Evolutionary conservation across 805 yeast species (phyloP).

Genomic region (Priceomyces fermenticarens): DNA sequence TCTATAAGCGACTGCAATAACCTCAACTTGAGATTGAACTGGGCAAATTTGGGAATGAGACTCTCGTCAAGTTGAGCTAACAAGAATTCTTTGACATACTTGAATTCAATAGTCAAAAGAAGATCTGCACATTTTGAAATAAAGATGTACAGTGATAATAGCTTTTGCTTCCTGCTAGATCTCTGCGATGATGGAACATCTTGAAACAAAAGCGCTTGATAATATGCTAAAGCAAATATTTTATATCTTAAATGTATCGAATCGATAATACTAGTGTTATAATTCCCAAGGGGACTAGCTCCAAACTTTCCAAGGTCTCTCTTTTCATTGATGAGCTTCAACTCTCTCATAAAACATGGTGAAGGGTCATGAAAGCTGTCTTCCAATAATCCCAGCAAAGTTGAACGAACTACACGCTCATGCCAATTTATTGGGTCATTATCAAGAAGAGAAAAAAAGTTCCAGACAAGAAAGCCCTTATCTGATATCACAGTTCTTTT

Average conservation of each 20-base stretch:
- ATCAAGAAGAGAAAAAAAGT: conserved; percentile 21
- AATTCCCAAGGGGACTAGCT: conserved; percentile 4
- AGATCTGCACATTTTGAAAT: conserved; percentile 10
- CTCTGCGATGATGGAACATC: conserved; percentile 6
- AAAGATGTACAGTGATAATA: conserved; percentile 6
- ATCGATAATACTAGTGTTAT: conserved; percentile 21
- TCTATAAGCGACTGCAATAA: too few relatives aligned
- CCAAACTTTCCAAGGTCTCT: conserved; percentile 9
- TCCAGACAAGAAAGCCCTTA: conserved; percentile 8
- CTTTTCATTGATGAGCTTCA: conserved; percentile 19
- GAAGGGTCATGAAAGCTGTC: conserved; percentile 9
- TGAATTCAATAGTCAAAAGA: conserved; percentile 7
- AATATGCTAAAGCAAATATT: conserved; percentile 14
- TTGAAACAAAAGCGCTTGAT: conserved; percentile 12
- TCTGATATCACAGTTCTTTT: background rate
- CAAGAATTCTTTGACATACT: conserved; percentile 12
- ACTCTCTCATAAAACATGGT: conserved; percentile 18
- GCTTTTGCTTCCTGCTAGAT: background rate
- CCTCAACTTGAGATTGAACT: too few relatives aligned
- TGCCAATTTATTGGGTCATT: conserved; percentile 20
- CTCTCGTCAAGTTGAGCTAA: background rate
- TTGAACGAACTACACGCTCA: conserved; percentile 26
- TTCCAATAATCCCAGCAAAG: conserved; percentile 24
- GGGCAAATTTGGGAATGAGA: too few relatives aligned
- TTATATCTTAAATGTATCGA: conserved; percentile 27